A percentile compares a stretch with the other conserved stretches of the same genome.
Conservation (phyloP, 78 protist species). For the slime mould (Dictyostelium discoideum) region DNA sequence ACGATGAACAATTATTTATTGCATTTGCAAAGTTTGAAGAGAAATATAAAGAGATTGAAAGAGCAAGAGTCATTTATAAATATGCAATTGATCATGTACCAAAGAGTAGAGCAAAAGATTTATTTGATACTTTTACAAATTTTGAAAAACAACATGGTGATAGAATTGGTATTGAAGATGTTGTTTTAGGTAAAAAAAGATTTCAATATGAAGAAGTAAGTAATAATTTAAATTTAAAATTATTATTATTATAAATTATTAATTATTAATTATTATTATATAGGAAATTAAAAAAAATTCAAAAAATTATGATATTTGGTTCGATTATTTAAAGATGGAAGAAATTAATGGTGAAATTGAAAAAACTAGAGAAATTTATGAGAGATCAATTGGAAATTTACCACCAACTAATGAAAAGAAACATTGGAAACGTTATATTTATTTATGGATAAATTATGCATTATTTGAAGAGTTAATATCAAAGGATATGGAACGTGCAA, state of each 20-base stretch:
- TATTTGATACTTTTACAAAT: constrained; percentile 82
- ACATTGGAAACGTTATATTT: constrained; percentile 97
- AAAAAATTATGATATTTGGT: constrained; percentile 97
- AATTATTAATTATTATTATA: neutral
- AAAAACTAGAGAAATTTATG: constrained; percentile 94
- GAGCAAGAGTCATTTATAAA: constrained; percentile 95
- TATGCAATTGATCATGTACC: constrained; percentile 93
- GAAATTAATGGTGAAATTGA: constrained; percentile 88
- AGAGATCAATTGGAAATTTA: constrained; percentile 95
- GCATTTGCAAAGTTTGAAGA: constrained; percentile 97
- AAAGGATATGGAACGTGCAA: constrained; percentile 91
- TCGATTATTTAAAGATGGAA: constrained; percentile 96
- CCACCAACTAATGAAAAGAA: constrained; percentile 96
- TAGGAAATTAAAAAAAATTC: constrained; percentile 77
- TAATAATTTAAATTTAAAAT: neutral
- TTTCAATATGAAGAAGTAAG: constrained; percentile 93
- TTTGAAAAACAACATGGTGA: constrained; percentile 96
- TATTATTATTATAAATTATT: no score
- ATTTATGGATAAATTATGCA: constrained; percentile 98
- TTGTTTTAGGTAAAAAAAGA: constrained; percentile 86
- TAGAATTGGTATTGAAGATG: constrained; percentile 93
- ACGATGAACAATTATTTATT: constrained; percentile 84
- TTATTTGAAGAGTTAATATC: constrained; percentile 94
- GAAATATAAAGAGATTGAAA: constrained; percentile 85
- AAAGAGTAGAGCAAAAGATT: constrained; percentile 84